Evolutionary conservation across 768 basidiomycete genomes (phyloP), one percentile per base, ranked within the genome.

Genomic region (Porphyrellus cyaneotinctus): DNA sequence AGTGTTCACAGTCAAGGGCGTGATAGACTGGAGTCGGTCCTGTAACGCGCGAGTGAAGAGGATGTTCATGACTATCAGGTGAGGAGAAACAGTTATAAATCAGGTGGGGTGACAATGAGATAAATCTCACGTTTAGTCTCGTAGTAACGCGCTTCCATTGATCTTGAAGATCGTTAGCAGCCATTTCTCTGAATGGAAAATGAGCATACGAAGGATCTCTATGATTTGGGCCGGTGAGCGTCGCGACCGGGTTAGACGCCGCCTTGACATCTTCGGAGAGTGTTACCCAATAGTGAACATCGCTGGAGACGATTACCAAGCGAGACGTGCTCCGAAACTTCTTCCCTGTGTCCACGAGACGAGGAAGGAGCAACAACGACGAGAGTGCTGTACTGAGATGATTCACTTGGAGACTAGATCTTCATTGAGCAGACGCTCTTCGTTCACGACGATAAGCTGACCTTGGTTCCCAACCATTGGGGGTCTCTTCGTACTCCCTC

Each of bases 401-500:
- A 47, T 75, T 75, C 20, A 71, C 64, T 49, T 75, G 73, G 12
- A 76, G 50, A 1, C 72, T 73, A 5, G 2, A 0, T 17, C 20
- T 0, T 9, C 17, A 1, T 18, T 52, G 13, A 47, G 28, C 6
- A n/a, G 1, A 14, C 0, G 18, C 4, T 8, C 6, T 20, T 14
- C n/a, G 5, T 38, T 2, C 28, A 2, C 20, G 6, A 30, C 10
- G 37, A 38, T 22, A 17, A 13, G 60, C 70, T 5, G 44, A 79
- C 80, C 56, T 63, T 12, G 62, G 44, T 52, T 82, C 80, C 76
- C 75, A 82, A 8, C 76, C 79, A 59, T 81, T 74, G 0, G 47
- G 32, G 0, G 74, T 75, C 10, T 56, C 42, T 7, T 61, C 33
- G 30, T 69, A 71, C 10, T n/a, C 44, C 2, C 0, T 1, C 0